These are phyloP conservation scores for Tagetes erecta DNA, from an alignment of 129 eudicot species.

Conservation along the genomic window DNA sequence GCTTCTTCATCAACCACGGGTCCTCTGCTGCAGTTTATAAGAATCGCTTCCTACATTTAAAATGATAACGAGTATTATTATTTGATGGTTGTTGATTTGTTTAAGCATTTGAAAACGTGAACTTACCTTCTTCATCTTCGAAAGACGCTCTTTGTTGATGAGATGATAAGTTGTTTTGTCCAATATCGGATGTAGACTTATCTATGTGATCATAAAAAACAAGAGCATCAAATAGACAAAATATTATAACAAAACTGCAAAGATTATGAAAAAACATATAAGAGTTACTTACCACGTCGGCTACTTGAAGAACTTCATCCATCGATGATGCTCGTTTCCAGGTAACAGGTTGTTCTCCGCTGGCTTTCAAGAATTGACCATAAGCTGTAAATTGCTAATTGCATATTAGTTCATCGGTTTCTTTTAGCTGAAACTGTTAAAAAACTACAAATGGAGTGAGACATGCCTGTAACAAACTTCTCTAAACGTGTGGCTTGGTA, in stretches of 20 bases:
- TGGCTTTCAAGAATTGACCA: constrained; percentile 96
- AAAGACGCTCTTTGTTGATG: constrained; percentile 87
- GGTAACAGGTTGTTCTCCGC: constrained; percentile 87
- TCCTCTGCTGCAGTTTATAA: constrained; percentile 94
- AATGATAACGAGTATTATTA: not conserved
- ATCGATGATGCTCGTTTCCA: constrained; percentile 93
- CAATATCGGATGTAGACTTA: constrained; percentile 94
- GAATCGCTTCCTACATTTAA: constrained; percentile 76
- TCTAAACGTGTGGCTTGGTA: constrained; percentile 97
- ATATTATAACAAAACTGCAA: not conserved
- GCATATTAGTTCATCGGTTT: constrained; percentile 11
- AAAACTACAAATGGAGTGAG: not conserved
- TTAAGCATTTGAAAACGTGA: not conserved
- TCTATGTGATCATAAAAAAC: constrained; percentile 43
- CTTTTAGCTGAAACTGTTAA: not conserved
- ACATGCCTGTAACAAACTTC: constrained; percentile 93
- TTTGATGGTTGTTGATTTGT: not conserved
- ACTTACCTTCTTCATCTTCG: constrained; percentile 86
- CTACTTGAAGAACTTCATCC: constrained; percentile 94
- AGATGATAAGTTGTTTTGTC: constrained; percentile 99
- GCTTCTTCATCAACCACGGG: constrained; percentile 97
- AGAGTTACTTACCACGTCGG: constrained; percentile 66
- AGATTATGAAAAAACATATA: not conserved
- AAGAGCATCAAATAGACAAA: not conserved
- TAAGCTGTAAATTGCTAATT: constrained; percentile 63